These are phyloP conservation scores for Solanum aculeatissimum DNA, from an alignment of 305 asterid species.

Conservation along the genomic window DNA sequence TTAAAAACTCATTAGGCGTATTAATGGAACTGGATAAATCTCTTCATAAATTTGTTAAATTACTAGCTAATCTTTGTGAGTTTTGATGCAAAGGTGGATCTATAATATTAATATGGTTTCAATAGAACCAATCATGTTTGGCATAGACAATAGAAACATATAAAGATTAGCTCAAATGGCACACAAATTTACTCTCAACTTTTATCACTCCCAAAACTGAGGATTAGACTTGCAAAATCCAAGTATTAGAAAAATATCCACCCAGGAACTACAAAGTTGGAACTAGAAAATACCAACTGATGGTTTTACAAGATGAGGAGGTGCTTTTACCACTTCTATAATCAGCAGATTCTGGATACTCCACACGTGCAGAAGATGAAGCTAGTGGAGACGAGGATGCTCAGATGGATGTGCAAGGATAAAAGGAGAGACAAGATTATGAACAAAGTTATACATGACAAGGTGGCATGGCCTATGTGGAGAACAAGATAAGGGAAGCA, in stretches of 20 bases:
- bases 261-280: background rate
- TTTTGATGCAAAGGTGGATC: background rate
- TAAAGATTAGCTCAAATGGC: background rate
- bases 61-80: background rate
- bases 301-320: background rate
- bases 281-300: background rate
- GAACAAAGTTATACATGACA: background rate
- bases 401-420: background rate
- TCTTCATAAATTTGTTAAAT: background rate
- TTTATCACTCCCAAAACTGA: background rate
- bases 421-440: background rate
- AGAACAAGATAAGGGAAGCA: background rate
- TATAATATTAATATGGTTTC: background rate
- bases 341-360: background rate
- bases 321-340: background rate
- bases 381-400: background rate
- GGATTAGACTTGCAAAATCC: background rate
- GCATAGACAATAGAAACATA: background rate
- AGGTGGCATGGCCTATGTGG: no score
- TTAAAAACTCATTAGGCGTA: background rate
- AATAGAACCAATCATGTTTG: background rate
- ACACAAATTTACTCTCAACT: background rate
- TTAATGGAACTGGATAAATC: background rate
- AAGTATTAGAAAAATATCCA: background rate
- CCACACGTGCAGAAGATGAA: background rate